Evolutionary conservation across 129 eudicot genomes (phyloP).

Genomic region (Arctium minus): DNA sequence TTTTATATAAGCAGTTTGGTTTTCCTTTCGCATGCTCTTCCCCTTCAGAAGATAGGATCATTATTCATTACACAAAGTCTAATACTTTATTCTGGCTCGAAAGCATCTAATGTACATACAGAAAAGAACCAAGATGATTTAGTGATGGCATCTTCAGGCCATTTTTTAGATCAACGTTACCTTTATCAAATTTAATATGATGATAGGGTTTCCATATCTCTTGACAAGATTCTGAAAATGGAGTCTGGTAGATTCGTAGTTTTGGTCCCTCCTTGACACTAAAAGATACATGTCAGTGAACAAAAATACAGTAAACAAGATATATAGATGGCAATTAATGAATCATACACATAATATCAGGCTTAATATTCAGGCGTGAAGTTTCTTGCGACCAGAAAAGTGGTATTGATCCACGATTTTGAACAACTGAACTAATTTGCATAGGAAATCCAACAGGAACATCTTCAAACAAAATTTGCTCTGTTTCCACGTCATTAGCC

Average conservation of each 20-base stretch:
- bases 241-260: constrained; percentile 66
- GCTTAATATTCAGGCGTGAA: constrained; percentile 70
- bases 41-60: not conserved
- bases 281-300: constrained; percentile 18
- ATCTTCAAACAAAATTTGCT: constrained; percentile 73
- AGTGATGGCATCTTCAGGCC: not conserved
- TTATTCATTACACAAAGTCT: not conserved
- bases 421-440: constrained; percentile 78
- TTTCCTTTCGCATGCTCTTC: not conserved
- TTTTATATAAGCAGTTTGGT: not conserved
- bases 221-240: constrained; percentile 70
- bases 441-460: constrained; percentile 50
- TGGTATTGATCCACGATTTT: constrained; percentile 85
- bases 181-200: constrained; percentile 72
- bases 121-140: not conserved
- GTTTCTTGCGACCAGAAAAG: constrained; percentile 86
- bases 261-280: constrained; percentile 72
- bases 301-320: not conserved
- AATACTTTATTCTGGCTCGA: not conserved
- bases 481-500: constrained; percentile 92
- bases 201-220: constrained; percentile 84
- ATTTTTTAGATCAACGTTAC: constrained; percentile 28
- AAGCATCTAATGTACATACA: not conserved
- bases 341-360: constrained; percentile 73
- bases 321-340: constrained; percentile 10